Base-by-base conservation (phyloP, 2,329 filamentous ascomycete genomes). In the Exophiala phaeomuriformis region DNA sequence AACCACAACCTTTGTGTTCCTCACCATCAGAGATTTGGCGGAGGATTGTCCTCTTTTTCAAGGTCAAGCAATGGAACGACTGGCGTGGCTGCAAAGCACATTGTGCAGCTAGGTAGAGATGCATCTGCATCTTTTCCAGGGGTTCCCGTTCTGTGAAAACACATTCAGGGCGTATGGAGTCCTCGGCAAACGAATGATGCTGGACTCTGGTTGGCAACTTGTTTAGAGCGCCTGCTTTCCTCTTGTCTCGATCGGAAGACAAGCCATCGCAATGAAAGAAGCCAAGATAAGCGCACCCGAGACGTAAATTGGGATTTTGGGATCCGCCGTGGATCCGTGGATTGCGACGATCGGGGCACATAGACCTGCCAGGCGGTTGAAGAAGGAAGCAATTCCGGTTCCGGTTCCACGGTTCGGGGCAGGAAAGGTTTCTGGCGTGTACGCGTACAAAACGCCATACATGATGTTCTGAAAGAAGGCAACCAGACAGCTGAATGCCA, bases 401-500 rank as follows among this genome's bases (percentile, higher is more conserved):
- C 86, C 87, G 0, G 87, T 90, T 0, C 87, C 86, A 0, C 86
- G 76, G 64, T 89, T 82, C 47, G 85, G 86, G 0, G 86, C 89
- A 0, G 85, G 82, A 63, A 90, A 90, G 37, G 89, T 75, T 64
- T 90, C 86, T 75, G 67, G 49, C 0, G 86, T 90, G 62, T 87
- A 90, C 0, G 81, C 78, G 64, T 90, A 89, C 0, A 90, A 69
- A 0, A 90, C 85, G 0, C 85, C 85, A 61, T 88, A 90, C 83
- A 90, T 69, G 63, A 88, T 77, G 62, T 85, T 89, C 56, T 81
- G 84, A 65, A 78, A 81, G 66, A 90, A 88, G 57, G 80, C 87
- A 65, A 84, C 90, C 0, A 83, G 85, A 57, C 85, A 90, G 60
- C 89, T 89, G 83, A 85, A 90, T 0, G 85, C 86, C 0, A 90